Evolutionary conservation across 2,329 filamentous ascomycete species (phyloP), one percentile per base, ranked within the genome.

Genomic region (Amauroascus niger): DNA sequence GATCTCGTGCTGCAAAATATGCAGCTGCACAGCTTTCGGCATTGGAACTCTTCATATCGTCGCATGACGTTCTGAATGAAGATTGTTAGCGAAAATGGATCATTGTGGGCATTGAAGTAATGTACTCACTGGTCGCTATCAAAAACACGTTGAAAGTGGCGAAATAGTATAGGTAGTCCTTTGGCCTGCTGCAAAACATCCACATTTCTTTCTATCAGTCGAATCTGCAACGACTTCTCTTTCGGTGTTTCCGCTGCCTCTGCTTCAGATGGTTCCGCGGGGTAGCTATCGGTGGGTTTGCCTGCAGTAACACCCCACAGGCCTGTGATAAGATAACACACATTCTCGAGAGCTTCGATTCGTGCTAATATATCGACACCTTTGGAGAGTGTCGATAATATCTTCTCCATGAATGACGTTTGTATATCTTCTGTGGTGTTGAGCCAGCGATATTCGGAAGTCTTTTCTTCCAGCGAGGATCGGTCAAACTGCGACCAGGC

Each of bases 241-340:
- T 74, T 72, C 63, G 63, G 74, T 59, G 50, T 71, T 64, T 65
- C 73, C 62, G 56, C 53, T 60, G 71, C 66, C 54, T 66, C 60
- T 55, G 74, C 59, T 55, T 68, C 64, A 49, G 65, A 61, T 3
- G 64, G 55, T 49, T 70, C 59, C n/a, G 60, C 47, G 30, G 60
- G 60, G 48, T 67, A 65, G 49, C 67, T 63, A 52, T 66, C 58
- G 28, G 62, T 57, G 32, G 60, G 58, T 41, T 64, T 65, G 28
- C 81, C 79, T 30, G 83, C 83, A 9, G 83, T 87, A 47, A 82
- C 75, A 2, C 76, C 79, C 86, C 86, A 90, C 33, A 83, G 74
- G 1, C 86, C 86, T 4, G 87, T 75, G 13, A 84, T 72, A 24
- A 86, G 61, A 58, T 77, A 78, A 57, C 71, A 74, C 48, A 77